phyloP scores from a whole-genome alignment of 2,329 filamentous ascomycete genomes.

The Aspergillus niger region DNA sequence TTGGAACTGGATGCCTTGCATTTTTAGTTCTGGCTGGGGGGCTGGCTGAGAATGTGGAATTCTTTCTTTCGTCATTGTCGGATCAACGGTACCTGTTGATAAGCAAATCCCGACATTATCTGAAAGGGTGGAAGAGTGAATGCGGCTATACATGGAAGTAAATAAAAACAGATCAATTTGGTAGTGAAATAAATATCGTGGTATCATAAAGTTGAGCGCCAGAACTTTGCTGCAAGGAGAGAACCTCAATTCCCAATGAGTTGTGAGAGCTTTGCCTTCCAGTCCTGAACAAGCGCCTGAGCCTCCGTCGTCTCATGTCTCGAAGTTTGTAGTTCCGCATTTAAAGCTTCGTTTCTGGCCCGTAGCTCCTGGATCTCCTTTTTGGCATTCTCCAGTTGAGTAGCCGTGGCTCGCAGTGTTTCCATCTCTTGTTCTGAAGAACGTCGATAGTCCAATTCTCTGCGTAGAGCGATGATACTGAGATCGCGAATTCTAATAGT shows the following conservation, averaged over 20 bases:
- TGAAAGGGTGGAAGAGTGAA: too few relatives aligned
- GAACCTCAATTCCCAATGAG: not conserved
- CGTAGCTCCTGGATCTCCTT: not conserved
- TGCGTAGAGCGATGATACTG: not conserved
- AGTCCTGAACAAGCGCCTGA: not conserved
- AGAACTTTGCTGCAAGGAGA: too few relatives aligned
- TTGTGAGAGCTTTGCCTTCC: constrained; percentile 7
- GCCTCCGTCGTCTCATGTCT: not conserved
- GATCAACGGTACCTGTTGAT: too few relatives aligned
- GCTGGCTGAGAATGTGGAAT: too few relatives aligned
- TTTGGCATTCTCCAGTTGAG: not conserved
- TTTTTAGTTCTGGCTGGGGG: too few relatives aligned
- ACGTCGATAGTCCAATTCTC: not conserved
- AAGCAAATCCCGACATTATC: too few relatives aligned
- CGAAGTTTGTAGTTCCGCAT: not conserved
- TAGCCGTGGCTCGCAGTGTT: not conserved
- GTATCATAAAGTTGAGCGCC: too few relatives aligned
- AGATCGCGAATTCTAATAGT: constrained; percentile 5
- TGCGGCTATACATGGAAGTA: too few relatives aligned
- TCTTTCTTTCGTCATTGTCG: too few relatives aligned
- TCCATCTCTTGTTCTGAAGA: not conserved
- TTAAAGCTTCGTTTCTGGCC: not conserved
- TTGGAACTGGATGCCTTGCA: too few relatives aligned
- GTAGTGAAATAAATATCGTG: too few relatives aligned
- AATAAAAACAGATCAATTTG: too few relatives aligned